A percentile compares a stretch with the other conserved stretches of the same genome.
Evolutionary conservation across 805 yeast genomes (phyloP).

Genomic region (Nakazawaea holstii): DNA sequence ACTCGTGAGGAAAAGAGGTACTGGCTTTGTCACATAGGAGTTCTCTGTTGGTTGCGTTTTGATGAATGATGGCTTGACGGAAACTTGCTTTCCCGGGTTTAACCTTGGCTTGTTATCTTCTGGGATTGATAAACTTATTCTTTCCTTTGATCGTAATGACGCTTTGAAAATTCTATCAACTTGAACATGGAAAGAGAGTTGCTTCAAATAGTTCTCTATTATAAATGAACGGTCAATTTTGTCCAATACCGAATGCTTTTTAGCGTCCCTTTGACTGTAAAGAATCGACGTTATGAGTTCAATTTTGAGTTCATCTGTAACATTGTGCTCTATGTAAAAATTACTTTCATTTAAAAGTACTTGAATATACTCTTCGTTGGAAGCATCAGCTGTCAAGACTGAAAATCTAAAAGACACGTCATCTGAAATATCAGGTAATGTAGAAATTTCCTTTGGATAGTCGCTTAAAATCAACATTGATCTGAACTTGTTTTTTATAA

Average conservation of each 20-base stretch:
- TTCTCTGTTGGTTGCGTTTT: constrained; percentile 8
- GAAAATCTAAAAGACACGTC: constrained; percentile 26
- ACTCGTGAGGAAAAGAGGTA: constrained; percentile 10
- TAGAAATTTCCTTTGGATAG: constrained; percentile 34
- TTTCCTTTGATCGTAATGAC: constrained; percentile 21
- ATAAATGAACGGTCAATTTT: constrained; percentile 39
- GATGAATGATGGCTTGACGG: constrained; percentile 6
- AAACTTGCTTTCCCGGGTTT: background rate
- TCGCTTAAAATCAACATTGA: constrained; percentile 51
- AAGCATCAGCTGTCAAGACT: constrained; percentile 34
- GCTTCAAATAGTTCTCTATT: constrained; percentile 41
- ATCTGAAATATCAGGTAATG: constrained; percentile 21
- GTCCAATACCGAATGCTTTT: constrained; percentile 18
- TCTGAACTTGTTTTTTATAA: constrained; percentile 61
- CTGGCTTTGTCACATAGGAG: constrained; percentile 8
- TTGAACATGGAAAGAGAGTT: constrained; percentile 57
- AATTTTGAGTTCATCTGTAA: constrained; percentile 32
- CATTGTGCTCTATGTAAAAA: constrained; percentile 52
- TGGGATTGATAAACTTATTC: background rate
- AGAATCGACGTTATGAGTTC: constrained; percentile 32
- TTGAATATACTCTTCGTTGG: constrained; percentile 40
- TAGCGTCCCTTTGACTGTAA: constrained; percentile 13
- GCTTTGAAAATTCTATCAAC: constrained; percentile 60
- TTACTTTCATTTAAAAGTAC: constrained; percentile 38
- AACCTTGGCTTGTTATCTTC: constrained; percentile 12